Conservation (phyloP, 129 eudicot species). For the Artemisia annua region DNA sequence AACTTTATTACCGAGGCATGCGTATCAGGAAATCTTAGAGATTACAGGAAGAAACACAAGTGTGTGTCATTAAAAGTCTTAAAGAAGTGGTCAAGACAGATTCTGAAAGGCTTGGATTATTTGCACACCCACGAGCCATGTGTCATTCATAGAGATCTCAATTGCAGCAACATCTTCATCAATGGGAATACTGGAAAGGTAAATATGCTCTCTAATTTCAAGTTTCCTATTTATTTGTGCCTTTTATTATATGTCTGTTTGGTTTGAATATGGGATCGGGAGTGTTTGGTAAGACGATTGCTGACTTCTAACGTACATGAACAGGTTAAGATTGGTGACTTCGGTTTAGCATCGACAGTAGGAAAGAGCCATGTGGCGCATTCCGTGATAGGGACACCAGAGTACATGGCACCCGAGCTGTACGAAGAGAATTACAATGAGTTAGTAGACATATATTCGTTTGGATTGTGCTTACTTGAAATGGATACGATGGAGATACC, state of each 20-base stretch:
- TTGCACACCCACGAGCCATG: slow-evolving; percentile 1
- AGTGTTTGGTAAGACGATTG: too few relatives aligned
- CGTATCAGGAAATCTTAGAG: slow-evolving; percentile 1
- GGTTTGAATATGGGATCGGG: too few relatives aligned
- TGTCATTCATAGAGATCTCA: not conserved
- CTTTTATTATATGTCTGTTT: too few relatives aligned
- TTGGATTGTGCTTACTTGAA: not conserved
- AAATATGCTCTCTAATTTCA: too few relatives aligned
- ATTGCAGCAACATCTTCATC: slow-evolving; percentile 1
- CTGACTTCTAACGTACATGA: too few relatives aligned
- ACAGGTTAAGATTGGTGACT: not conserved
- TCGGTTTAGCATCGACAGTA: not conserved
- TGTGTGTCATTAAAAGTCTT: not conserved
- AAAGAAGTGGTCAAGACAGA: not conserved
- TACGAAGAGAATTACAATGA: slow-evolving; percentile 2
- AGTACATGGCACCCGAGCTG: not conserved
- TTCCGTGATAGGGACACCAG: not conserved
- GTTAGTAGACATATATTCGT: not conserved
- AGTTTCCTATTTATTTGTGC: too few relatives aligned
- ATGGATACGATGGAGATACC: not conserved
- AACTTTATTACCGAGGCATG: not conserved
- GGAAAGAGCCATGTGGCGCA: not conserved
- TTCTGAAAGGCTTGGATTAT: not conserved
- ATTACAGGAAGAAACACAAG: not conserved
- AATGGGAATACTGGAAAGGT: not conserved